Evolutionary conservation across 495 filamentous ascomycete genomes (phyloP), one percentile per base, ranked within the genome.

Genomic region (Aspergillus cristatus): DNA sequence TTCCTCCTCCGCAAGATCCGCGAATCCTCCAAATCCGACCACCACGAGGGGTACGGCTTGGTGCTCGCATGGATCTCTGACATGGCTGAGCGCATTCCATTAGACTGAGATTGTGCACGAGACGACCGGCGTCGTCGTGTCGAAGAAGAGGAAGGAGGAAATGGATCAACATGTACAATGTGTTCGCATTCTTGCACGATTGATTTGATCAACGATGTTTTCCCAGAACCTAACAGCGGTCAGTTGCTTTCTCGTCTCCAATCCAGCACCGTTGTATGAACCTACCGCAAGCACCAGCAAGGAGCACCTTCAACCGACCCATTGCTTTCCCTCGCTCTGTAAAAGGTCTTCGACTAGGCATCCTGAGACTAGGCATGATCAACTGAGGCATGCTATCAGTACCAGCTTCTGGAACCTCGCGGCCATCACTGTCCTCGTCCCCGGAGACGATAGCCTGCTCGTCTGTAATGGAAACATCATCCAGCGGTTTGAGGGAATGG

Each of bases 301-400:
- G 66, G 38, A 97, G 62, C 14, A 99, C 68, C 66, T 96, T 97
- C 48, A 97, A 64, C 38, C 81, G 74, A 4, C 88, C 90, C 62
- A 97, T 75, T 34, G 68, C 72, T 65, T 84, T 91, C 13, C 91
- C 91, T 42, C 71, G 76, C 36, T 84, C 75, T 6, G 91, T 97
- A 57, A 99, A 97, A 1, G 91, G 91, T 32, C 91, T 74, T 35
- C 91, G 78, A 53, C 81, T 88, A 22, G 91, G 93, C 79, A 99
- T 95, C 46, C 76, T 82, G 47, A 99, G 86, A 55, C 86, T 94
- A 7, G 91, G 91, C 93, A 99, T 99, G 45, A 99, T 82, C 12
- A 99, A 74, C 58, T 97, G 90, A 20, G 90, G 86, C 13, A 75
- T 76, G 46, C 72, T 79, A 38, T 61, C 64, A 17, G 49, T 43